Base-by-base conservation (phyloP, 306 rosid genomes). In the Sechiopsis laciniata region DNA sequence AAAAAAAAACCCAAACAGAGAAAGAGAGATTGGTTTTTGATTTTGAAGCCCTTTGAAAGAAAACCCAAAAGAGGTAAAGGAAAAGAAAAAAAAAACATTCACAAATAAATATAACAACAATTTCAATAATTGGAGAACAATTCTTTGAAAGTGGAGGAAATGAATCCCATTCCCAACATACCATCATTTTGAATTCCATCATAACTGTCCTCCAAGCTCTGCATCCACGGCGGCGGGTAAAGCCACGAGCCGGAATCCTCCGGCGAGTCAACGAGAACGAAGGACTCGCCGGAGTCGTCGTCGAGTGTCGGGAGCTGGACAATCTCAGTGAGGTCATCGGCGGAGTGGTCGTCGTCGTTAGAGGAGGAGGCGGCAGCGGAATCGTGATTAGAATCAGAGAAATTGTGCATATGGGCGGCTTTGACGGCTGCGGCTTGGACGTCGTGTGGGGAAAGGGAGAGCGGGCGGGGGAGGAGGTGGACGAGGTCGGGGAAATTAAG, bases 351-450 rank as follows among this genome's bases (percentile, higher is more conserved):
- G 3, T 21, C 12, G 14, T 58, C 9, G 11, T 61, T 15, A 16
- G 20, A 1, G 57, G 58, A 1, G 58, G 58, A 1, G 1, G 21
- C 20, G 11, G 78, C 8, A 1, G 83, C 8, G 46, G 24, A 32
- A 32, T 32, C 4, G 37, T 32, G 37, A 32, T 2, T 4, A 1
- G 2, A 5, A 4, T 2, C 21, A 16, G 77, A 77, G 52, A 87
- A 68, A 3, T 79, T 48, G 29, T 76, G 86, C 97, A 95, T 91
- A 32, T 85, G 88, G 17, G 99, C 97, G 1, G 99, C 99, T 73
- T 95, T 87, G 0, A 86, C 46, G 0, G 99, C 99, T 0, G 99
- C 99, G 4, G 95, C 97, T 37, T 95, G 99, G 3, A 95, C 84
- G 9, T 95, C 96, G 0, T 95, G 91, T 0, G 99, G 96, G 4